Base-by-base conservation (phyloP, 768 basidiomycete species). In the Suillus subaureus region DNA sequence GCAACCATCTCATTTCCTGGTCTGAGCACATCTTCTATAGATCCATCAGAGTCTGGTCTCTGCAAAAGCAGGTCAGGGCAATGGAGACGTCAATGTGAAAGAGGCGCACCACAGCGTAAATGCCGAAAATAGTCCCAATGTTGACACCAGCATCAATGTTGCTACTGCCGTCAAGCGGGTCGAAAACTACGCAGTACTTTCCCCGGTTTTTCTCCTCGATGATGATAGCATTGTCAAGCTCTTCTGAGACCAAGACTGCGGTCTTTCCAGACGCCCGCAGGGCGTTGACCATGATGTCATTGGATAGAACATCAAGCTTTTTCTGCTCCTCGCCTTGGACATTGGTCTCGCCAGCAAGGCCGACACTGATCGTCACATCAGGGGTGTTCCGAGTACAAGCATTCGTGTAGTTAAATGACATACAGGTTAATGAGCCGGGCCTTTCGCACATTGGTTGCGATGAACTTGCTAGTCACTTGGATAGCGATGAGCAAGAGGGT, bases 81-180 rank as follows among this genome's bases (percentile, higher is more conserved):
- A 12, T 6, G 21, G 6, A 31, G 12, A 35, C 13, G 55, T 15
- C 26, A 61, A 31, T n/a, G 6, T 7, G 1, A 4, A 28, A n/a
- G 9, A 49, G 31, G 85, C 94, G 68, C 70, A 96, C 96, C 67
- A 97, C 80, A 71, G 87, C 87, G 82, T 99, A 99, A 69, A 99
- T 90, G 56, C 97, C 97, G 77, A 99, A 99, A 82, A 98, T 97
- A 66, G 95, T 96, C 9, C 94, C 93, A 75, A 97, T 96, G 79
- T 97, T 97, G 61, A 97, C 96, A 87, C 96, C 97, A 69, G 97
- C 96, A 76, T 97, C 96, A 80, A 98, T 98, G 81, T 97, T 97
- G 82, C 92, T 94, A 75, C 90, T 92, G 63, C 96, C 96, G 73
- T 99, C 96, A 60, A 97, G 87, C 43, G 97, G 97, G 79, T 99